Base-by-base conservation (phyloP, 192 early-diverging fungal genomes). In the Coemansia sp. region DNA sequence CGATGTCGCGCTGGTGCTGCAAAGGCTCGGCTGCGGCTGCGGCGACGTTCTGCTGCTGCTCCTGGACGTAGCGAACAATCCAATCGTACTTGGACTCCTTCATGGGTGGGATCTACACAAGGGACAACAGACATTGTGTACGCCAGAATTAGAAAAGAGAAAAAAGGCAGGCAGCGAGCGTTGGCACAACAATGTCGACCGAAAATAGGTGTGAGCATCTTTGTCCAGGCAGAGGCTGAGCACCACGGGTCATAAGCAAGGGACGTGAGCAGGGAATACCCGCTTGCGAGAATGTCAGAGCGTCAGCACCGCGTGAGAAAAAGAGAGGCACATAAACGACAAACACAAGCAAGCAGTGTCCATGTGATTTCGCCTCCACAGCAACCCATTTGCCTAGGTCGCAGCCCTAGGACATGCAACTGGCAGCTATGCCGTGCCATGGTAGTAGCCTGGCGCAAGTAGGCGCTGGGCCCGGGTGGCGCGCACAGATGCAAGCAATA, bases 61-160 rank as follows among this genome's bases (percentile, higher is more conserved):
- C 67, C 57, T 74, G 60, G 3, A 83, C 75, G 38, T 83, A 83
- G 23, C 74, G 67, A 26, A 84, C 37, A 50, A 84, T 78, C 34
- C 82, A 60, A 28, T 79, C 82, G 63, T 79, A 84, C 38, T 84
- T 84, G 38, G 82, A 79, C 61, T 84, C 82, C 48, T 84, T 84
- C 53, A 84, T 69, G 11, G 82, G 74, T 13, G 77, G 79, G 31
- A 76, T 46, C 77, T 79, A 79, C 68, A 71, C 33, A 11, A 35
- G 53, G 11, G 13, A 16, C 24, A 33, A 33, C 16, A 34, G 24
- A 28, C 53, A 56, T 56, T 56, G 53, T 56, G 53, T 56, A 56
- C 53, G 33, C n/a, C 28, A 56, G 53, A 33, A 56, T 33, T 56
- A 34, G 53, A 14, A 56, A 56, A 14, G 26, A 2, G 26, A 16